Evolutionary conservation across 129 eudicot genomes (phyloP).

Genomic region (Cynara cardunculus): DNA sequence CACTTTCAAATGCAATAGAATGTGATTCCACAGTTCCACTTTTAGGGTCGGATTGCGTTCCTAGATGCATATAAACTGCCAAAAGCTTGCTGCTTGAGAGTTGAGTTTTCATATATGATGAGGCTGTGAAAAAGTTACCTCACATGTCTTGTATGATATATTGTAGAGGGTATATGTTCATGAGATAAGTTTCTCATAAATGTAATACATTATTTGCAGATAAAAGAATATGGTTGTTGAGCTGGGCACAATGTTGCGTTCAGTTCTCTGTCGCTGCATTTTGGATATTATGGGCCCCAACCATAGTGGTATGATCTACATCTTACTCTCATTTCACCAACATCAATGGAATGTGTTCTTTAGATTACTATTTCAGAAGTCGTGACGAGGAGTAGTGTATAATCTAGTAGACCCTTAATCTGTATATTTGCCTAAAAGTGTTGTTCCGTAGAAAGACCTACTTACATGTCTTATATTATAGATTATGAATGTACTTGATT

Average conservation of each 20-base stretch:
- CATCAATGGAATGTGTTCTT: not conserved
- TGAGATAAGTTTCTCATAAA: not conserved
- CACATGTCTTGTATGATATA: not conserved
- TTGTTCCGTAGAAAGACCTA: not conserved
- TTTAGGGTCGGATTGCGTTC: not conserved
- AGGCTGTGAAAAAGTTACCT: not conserved
- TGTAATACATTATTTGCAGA: conserved; percentile 38
- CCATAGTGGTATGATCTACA: conserved; percentile 63
- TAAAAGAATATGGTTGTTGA: conserved; percentile 81
- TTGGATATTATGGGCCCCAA: conserved; percentile 97
- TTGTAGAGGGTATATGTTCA: not conserved
- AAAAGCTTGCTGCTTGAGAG: not conserved
- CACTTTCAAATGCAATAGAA: not conserved
- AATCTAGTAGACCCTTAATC: not conserved
- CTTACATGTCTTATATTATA: not conserved
- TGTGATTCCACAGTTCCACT: not conserved
- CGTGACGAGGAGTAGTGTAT: not conserved
- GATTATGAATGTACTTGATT: not conserved
- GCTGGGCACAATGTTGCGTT: conserved; percentile 80
- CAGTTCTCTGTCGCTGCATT: conserved; percentile 70
- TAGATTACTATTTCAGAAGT: not conserved
- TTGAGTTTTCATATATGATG: not conserved
- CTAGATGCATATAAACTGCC: conserved; percentile 9
- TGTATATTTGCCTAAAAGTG: not conserved
- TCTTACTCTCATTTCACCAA: not conserved